These are phyloP conservation scores for Kodamaea laetipori DNA, from an alignment of 805 yeast genomes.

Conservation along the genomic window DNA sequence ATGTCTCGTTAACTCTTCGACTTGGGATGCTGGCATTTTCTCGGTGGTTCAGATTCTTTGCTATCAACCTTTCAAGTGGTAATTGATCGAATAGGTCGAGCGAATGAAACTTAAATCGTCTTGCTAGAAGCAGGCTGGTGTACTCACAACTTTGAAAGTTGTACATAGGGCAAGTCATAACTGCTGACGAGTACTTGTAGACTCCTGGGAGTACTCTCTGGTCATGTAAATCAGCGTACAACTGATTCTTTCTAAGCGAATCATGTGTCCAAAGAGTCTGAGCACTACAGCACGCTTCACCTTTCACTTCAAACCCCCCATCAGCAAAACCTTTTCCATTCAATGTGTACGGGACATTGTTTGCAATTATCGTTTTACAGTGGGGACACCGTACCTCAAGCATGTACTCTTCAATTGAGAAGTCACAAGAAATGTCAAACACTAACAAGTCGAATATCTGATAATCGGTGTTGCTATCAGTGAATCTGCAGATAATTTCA, in stretches of 20 bases:
- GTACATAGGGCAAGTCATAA: not conserved
- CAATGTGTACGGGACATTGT: slow-evolving; percentile 16
- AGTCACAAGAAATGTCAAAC: not conserved
- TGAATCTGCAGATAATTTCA: slow-evolving; percentile 3
- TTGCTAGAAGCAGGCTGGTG: not conserved
- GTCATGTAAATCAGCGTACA: slow-evolving; percentile 17
- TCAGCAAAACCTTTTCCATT: slow-evolving; percentile 19
- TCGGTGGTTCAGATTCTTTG: no score
- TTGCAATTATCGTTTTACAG: slow-evolving; percentile 14
- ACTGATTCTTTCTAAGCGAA: slow-evolving; percentile 22
- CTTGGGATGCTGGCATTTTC: no score
- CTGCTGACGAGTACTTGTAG: slow-evolving; percentile 13
- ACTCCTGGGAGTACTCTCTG: slow-evolving; percentile 11
- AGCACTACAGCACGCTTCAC: not conserved
- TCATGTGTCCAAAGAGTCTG: slow-evolving; percentile 20
- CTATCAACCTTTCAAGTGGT: not conserved
- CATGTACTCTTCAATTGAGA: slow-evolving; percentile 6
- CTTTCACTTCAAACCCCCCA: slow-evolving; percentile 8
- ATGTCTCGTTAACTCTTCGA: no score
- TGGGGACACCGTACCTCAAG: slow-evolving; percentile 18
- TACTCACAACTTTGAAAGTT: not conserved
- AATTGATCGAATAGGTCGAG: not conserved
- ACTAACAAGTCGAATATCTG: not conserved
- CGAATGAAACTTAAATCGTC: no score
- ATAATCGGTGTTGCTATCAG: not conserved